phyloP scores from a whole-genome alignment of 345 rosid genomes.

The Populus nigra region DNA sequence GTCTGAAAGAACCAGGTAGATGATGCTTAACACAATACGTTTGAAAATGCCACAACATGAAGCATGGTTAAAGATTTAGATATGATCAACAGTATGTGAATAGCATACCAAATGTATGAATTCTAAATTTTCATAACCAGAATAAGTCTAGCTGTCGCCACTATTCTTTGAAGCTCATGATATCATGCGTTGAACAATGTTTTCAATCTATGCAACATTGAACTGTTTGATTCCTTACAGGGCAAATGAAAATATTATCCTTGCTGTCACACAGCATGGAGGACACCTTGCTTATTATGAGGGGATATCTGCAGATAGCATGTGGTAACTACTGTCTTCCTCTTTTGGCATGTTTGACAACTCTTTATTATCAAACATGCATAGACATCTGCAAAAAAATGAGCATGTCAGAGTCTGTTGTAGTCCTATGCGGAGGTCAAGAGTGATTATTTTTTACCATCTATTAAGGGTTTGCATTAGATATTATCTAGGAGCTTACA shows the following conservation, averaged over 20 bases:
- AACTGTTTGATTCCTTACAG: constrained; percentile 9
- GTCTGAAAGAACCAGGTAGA: too few species aligned
- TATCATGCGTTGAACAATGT: neutral
- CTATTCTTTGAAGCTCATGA: neutral
- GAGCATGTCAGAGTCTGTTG: too few species aligned
- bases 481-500: too few species aligned
- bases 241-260: constrained; percentile 34
- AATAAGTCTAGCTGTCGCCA: neutral
- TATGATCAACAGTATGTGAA: neutral
- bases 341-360: too few species aligned
- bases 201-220: neutral
- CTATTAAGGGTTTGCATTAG: too few species aligned
- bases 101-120: neutral
- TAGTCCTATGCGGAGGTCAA: too few species aligned
- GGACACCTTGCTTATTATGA: constrained; percentile 41
- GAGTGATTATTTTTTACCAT: too few species aligned
- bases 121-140: neutral
- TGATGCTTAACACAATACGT: neutral
- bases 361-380: too few species aligned
- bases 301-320: constrained; percentile 34
- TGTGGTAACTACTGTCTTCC: constrained; percentile 30
- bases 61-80: neutral
- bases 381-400: too few species aligned
- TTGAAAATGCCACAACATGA: neutral
- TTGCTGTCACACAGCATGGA: constrained; percentile 40